These are phyloP conservation scores for Ophiostoma perfectum DNA, from an alignment of 2,329 filamentous ascomycete genomes.

Conservation along the genomic window DNA sequence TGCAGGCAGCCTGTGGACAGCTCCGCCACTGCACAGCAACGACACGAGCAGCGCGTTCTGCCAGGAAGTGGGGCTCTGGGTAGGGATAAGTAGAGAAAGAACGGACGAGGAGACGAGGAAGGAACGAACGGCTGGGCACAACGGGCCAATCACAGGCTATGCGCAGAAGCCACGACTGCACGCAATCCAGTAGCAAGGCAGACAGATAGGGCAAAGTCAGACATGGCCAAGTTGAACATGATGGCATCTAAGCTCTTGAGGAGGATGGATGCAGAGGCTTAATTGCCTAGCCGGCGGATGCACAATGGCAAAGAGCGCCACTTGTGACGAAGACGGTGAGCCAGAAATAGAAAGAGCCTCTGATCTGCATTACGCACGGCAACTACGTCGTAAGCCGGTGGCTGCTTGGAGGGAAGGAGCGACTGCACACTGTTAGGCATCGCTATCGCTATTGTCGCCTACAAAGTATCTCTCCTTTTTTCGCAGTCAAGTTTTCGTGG, in stretches of 20 bases:
- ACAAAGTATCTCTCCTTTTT: not conserved
- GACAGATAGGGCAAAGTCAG: not conserved
- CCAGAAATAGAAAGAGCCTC: conserved; percentile 8
- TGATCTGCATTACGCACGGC: not conserved
- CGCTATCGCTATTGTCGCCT: not conserved
- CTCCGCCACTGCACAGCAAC: conserved; percentile 19
- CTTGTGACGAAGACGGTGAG: not conserved
- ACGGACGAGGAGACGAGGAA: not conserved
- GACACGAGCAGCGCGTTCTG: conserved; percentile 9
- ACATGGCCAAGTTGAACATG: conserved; percentile 1
- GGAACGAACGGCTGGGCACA: conserved; percentile 6
- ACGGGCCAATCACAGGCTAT: conserved; percentile 13
- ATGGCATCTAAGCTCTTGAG: too few species aligned
- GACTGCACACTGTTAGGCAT: not conserved
- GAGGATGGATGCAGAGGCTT: too few species aligned
- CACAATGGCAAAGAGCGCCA: not conserved
- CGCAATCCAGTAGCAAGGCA: not conserved
- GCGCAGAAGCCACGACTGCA: not conserved
- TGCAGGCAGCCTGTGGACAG: conserved; percentile 12
- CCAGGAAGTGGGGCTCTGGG: conserved; percentile 5
- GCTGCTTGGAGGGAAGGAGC: not conserved
- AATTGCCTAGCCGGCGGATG: not conserved
- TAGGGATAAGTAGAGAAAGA: conserved; percentile 11
- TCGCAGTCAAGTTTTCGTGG: not conserved
- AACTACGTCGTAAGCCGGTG: conserved; percentile 7